These are phyloP conservation scores for Flaveria brownii DNA, from an alignment of 129 eudicot genomes.

Conservation along the genomic window DNA sequence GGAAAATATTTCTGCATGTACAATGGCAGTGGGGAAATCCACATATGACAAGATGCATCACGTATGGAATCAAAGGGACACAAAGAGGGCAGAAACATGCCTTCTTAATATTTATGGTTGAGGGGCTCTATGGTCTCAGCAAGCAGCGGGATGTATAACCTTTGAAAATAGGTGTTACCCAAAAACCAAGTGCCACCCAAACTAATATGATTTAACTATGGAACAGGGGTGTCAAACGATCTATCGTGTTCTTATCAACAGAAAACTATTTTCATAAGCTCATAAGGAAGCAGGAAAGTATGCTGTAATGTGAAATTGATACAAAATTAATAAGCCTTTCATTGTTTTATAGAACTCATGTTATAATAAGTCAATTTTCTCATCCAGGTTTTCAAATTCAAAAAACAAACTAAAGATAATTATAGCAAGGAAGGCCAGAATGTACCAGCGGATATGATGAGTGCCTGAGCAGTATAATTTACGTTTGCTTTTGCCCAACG, in stretches of 20 bases:
- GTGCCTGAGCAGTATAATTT: slow-evolving; percentile 86
- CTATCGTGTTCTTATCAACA: not conserved
- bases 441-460: slow-evolving; percentile 80
- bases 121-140: no score
- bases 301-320: not conserved
- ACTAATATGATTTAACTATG: no score
- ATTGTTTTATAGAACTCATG: slow-evolving; percentile 6
- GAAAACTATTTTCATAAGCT: not conserved
- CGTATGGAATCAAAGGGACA: no score
- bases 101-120: no score
- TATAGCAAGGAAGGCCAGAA: not conserved
- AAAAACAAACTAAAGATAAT: not conserved
- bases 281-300: not conserved
- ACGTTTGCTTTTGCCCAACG: slow-evolving; percentile 93
- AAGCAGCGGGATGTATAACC: no score
- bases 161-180: no score
- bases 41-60: no score
- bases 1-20: no score
- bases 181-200: no score
- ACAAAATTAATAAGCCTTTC: slow-evolving; percentile 7
- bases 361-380: not conserved
- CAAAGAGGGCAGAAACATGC: no score
- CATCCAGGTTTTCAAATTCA: not conserved
- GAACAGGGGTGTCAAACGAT: not conserved
- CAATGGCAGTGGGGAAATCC: no score